These are phyloP conservation scores for Aureobasidium lini DNA, from an alignment of 2,329 filamentous ascomycete species.

Conservation along the genomic window DNA sequence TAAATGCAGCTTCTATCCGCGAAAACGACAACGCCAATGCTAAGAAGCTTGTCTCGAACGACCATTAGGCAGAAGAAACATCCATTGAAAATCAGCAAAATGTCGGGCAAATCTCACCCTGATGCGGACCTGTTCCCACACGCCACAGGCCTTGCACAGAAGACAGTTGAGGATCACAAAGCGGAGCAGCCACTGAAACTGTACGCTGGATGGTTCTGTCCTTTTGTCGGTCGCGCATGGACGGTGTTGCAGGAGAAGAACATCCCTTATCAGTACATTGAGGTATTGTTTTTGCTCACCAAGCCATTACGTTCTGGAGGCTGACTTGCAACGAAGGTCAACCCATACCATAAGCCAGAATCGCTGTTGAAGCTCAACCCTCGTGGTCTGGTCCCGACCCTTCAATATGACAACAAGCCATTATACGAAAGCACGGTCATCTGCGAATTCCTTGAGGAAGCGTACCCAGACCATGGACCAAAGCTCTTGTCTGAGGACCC, in stretches of 20 bases:
- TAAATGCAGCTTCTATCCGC: neutral
- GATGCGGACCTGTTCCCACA: constrained; percentile 39
- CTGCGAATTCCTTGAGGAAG: constrained; percentile 69
- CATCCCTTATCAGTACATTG: constrained; percentile 56
- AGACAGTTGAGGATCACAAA: constrained; percentile 27
- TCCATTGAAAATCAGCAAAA: neutral
- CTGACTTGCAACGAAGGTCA: constrained; percentile 47
- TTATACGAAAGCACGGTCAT: constrained; percentile 68
- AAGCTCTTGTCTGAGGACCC: constrained; percentile 52
- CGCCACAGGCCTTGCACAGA: constrained; percentile 38
- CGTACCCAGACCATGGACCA: constrained; percentile 46
- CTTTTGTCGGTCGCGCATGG: constrained; percentile 62
- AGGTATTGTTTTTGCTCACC: constrained; percentile 28
- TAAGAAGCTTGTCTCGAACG: neutral
- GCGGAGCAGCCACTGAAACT: constrained; percentile 26
- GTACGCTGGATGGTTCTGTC: constrained; percentile 42
- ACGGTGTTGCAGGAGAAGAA: constrained; percentile 65
- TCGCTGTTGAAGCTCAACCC: constrained; percentile 66
- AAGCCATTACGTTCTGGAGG: neutral
- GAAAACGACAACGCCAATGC: neutral
- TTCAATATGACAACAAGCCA: constrained; percentile 49
- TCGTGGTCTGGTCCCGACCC: constrained; percentile 65
- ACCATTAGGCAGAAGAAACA: too few relatives aligned
- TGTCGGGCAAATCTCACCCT: constrained; percentile 22
- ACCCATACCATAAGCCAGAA: constrained; percentile 66